Conservation (phyloP, 805 yeast species). For the Lipomyces sp. region DNA sequence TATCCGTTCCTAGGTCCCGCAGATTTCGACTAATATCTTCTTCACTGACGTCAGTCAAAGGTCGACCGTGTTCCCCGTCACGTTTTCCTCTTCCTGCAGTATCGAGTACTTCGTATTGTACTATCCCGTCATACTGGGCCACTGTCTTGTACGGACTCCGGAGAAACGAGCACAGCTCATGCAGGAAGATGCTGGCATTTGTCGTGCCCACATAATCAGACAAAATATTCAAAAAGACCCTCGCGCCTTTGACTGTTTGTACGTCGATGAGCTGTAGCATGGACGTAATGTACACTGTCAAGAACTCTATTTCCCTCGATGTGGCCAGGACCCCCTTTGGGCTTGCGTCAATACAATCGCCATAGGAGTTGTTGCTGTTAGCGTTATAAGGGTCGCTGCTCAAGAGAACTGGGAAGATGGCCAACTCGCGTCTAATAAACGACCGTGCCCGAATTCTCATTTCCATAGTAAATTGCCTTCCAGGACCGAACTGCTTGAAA, state of each 20-base stretch:
- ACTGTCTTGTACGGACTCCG: constrained; percentile 28
- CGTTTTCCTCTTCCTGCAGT: not conserved
- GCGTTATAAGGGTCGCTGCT: constrained; percentile 3
- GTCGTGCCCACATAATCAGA: constrained; percentile 25
- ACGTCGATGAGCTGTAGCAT: constrained; percentile 26
- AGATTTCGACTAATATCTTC: constrained; percentile 14
- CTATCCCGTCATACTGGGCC: constrained; percentile 28
- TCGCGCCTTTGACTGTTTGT: constrained; percentile 19
- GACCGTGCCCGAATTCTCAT: constrained; percentile 19
- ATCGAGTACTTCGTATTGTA: constrained; percentile 22
- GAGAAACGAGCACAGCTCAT: constrained; percentile 26
- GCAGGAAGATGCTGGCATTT: constrained; percentile 22
- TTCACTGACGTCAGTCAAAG: constrained; percentile 4
- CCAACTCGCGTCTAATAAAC: constrained; percentile 32
- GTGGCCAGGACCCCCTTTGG: constrained; percentile 1
- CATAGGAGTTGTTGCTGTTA: not conserved
- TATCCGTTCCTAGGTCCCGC: constrained; percentile 12
- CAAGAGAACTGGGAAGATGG: constrained; percentile 28
- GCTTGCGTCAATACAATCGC: not conserved
- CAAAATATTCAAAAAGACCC: constrained; percentile 12
- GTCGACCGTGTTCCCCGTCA: constrained; percentile 8
- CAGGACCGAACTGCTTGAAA: constrained; percentile 9
- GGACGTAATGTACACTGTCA: constrained; percentile 18
- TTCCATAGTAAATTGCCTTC: not conserved
- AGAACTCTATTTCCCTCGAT: constrained; percentile 22